phyloP scores from a whole-genome alignment of 495 filamentous ascomycete species.

The Podospora anserina region DNA sequence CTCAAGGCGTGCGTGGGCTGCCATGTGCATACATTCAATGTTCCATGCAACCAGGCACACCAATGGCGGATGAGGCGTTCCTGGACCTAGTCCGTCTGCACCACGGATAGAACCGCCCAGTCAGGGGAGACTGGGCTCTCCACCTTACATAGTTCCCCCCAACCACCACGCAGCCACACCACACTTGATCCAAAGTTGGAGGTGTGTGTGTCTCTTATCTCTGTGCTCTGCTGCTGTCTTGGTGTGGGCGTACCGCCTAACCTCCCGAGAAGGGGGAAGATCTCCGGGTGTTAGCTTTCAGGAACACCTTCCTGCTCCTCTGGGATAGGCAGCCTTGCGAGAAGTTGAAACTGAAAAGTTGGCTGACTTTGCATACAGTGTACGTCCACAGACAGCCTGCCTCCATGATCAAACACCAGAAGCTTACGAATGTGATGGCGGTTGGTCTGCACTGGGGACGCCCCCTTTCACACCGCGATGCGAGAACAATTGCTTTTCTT shows the following conservation, averaged over 20 bases:
- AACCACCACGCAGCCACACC: not conserved
- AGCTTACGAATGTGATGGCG: not conserved
- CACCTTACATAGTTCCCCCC: no score
- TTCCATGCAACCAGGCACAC: not conserved
- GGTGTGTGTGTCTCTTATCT: not conserved
- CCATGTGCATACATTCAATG: not conserved
- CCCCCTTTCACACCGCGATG: not conserved
- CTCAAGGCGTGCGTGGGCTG: not conserved
- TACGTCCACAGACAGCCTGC: not conserved
- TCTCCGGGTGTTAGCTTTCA: not conserved
- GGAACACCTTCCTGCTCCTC: not conserved
- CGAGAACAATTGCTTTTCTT: not conserved
- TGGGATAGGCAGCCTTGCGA: not conserved
- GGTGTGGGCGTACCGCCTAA: not conserved
- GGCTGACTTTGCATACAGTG: not conserved
- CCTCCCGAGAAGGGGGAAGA: not conserved
- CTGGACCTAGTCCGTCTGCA: not conserved
- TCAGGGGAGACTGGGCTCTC: no score
- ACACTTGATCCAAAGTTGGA: not conserved
- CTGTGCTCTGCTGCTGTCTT: not conserved
- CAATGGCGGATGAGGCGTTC: not conserved
- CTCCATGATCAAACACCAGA: not conserved
- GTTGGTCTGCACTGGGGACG: not conserved
- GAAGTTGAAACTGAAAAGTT: not conserved
- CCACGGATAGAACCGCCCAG: no score